Percentiles rank a stretch among this genome's conserved stretches.
Conservation (phyloP, 1,139 yeast species). For the Taphrina deformans region DNA sequence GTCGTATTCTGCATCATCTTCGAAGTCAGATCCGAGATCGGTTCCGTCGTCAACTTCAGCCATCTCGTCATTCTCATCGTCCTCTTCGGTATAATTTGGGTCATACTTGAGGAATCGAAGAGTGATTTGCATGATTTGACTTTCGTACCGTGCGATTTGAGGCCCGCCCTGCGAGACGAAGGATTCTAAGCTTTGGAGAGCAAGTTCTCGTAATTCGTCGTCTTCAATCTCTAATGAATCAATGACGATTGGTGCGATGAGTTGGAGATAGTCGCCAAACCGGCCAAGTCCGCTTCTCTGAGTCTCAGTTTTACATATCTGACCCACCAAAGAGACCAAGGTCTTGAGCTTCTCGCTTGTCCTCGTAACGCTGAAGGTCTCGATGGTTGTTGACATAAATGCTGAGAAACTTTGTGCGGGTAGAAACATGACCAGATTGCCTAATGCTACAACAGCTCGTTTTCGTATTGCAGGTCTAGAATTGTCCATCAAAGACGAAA, state of each 20-base stretch:
- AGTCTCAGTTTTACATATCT: conserved; percentile 19
- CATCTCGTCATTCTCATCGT: conserved; percentile 47
- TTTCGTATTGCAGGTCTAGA: conserved; percentile 44
- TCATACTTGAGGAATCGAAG: conserved; percentile 55
- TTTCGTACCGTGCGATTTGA: conserved; percentile 43
- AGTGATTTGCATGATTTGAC: conserved; percentile 47
- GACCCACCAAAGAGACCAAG: conserved; percentile 42
- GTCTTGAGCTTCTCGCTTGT: conserved; percentile 39
- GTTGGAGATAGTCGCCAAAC: conserved; percentile 40
- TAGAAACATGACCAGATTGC: conserved; percentile 51
- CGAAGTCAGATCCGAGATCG: conserved; percentile 42
- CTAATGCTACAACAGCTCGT: conserved; percentile 57
- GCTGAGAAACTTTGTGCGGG: conserved; percentile 42
- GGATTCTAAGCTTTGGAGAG: conserved; percentile 43
- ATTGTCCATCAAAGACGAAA: conserved; percentile 41
- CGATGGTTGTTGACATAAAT: conserved; percentile 40
- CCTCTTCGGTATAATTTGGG: conserved; percentile 55
- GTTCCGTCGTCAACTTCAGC: conserved; percentile 47
- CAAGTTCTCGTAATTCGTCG: conserved; percentile 45
- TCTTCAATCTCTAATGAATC: conserved; percentile 40
- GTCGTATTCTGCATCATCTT: conserved; percentile 50
- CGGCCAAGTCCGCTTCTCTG: conserved; percentile 43
- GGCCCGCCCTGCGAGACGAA: conserved; percentile 41
- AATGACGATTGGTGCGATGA: conserved; percentile 41
- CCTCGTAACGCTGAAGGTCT: conserved; percentile 38